These are phyloP conservation scores for Neoarthrinium moseri DNA, from an alignment of 2,329 filamentous ascomycete genomes.

Conservation along the genomic window DNA sequence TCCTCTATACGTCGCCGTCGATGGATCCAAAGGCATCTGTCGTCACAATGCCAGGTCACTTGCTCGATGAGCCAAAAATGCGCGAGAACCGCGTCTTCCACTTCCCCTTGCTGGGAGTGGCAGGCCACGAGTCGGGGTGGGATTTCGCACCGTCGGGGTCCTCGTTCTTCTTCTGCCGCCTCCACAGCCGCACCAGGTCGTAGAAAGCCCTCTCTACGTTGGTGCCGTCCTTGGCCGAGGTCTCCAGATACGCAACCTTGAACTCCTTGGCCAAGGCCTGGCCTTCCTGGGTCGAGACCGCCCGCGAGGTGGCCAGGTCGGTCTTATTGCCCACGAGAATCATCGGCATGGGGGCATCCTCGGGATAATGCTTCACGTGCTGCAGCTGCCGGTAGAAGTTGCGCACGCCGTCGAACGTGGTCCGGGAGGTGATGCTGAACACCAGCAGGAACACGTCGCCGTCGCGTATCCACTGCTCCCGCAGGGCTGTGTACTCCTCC, in stretches of 20 bases:
- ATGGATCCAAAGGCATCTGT: too few species aligned
- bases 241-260: slow-evolving; percentile 94
- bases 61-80: slow-evolving; percentile 3
- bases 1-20: too few species aligned
- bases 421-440: slow-evolving; percentile 95
- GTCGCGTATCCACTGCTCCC: slow-evolving; percentile 97
- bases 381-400: slow-evolving; percentile 96
- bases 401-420: slow-evolving; percentile 91
- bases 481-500: slow-evolving; percentile 94
- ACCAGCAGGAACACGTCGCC: slow-evolving; percentile 97
- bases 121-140: background rate
- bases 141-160: background rate
- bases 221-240: slow-evolving; percentile 95
- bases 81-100: slow-evolving; percentile 1
- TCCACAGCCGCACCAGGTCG: slow-evolving; percentile 88
- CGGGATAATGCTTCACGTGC: slow-evolving; percentile 79
- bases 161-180: slow-evolving; percentile 68
- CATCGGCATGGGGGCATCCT: slow-evolving; percentile 72
- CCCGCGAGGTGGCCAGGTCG: slow-evolving; percentile 90
- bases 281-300: slow-evolving; percentile 97
- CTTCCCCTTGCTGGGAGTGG: background rate
- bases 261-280: slow-evolving; percentile 86
- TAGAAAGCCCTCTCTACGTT: slow-evolving; percentile 99
- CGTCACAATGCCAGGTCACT: too few species aligned
- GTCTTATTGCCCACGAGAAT: slow-evolving; percentile 99